These are phyloP conservation scores for Tephrocybe rancida DNA, from an alignment of 768 basidiomycete genomes.

Conservation along the genomic window DNA sequence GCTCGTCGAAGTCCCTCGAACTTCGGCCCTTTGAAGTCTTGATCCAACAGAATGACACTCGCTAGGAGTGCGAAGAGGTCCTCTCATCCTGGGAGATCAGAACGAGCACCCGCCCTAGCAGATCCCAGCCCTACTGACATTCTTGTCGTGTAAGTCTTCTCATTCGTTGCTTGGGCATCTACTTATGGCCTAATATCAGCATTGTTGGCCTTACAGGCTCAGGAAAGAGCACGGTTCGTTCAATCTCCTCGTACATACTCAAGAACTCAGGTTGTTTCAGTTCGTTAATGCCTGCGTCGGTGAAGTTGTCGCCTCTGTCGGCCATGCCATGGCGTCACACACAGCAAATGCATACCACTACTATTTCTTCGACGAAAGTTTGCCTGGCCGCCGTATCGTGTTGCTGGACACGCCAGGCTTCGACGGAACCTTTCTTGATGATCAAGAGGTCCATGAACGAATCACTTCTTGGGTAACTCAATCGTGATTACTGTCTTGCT, in stretches of 20 bases:
- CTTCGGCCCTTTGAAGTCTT: no score
- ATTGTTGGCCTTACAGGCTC: slow-evolving; percentile 12
- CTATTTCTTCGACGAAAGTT: neutral
- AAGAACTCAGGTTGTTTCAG: neutral
- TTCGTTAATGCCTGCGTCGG: neutral
- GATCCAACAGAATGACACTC: no score
- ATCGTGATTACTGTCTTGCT: slow-evolving; percentile 9
- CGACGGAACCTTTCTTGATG: slow-evolving; percentile 14
- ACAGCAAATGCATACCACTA: neutral
- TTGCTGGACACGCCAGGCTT: slow-evolving; percentile 21
- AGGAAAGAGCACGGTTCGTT: slow-evolving; percentile 15
- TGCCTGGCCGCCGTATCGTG: slow-evolving; percentile 8
- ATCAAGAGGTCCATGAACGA: slow-evolving; percentile 12
- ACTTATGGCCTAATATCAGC: neutral
- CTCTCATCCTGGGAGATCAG: no score
- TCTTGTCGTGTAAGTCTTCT: neutral
- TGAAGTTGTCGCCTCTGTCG: neutral
- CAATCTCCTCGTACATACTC: neutral
- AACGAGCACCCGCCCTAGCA: no score
- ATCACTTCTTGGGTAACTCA: slow-evolving; percentile 12
- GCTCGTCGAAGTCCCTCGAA: no score
- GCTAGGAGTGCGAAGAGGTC: no score
- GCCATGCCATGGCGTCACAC: neutral
- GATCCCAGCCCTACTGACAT: no score
- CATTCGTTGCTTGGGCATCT: neutral